phyloP scores from a whole-genome alignment of 148 eudicot species.

The Polygonum aviculare region DNA sequence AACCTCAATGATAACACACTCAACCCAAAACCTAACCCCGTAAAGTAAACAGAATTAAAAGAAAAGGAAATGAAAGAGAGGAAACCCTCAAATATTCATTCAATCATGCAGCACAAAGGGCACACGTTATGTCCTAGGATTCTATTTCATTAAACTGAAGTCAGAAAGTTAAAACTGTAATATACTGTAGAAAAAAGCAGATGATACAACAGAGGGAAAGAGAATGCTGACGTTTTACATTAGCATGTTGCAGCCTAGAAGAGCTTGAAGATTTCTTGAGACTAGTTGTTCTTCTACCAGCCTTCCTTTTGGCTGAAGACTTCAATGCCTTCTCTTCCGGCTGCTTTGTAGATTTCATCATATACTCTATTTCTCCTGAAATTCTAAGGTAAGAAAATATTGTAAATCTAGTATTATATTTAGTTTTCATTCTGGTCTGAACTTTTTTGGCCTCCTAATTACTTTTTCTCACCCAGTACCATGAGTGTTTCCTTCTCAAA shows the following conservation, averaged over 20 bases:
- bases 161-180: background rate
- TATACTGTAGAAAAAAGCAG: background rate
- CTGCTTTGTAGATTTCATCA: conserved; percentile 31
- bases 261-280: conserved; percentile 25
- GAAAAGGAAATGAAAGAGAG: too few relatives aligned
- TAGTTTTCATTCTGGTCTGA: background rate
- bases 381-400: background rate
- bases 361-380: background rate
- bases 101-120: background rate
- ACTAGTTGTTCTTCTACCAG: conserved; percentile 3
- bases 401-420: background rate
- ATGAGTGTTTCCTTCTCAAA: background rate
- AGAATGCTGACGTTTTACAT: conserved; percentile 16
- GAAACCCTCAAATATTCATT: background rate
- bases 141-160: background rate
- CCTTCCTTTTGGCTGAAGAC: conserved; percentile 15
- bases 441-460: background rate
- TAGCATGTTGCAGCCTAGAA: conserved; percentile 12
- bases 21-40: too few relatives aligned
- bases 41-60: too few relatives aligned
- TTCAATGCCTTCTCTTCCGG: conserved; percentile 21
- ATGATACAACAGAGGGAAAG: background rate
- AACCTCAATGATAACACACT: too few relatives aligned
- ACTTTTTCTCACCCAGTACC: background rate
- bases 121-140: background rate